Base-by-base conservation (phyloP, 225 moss, liverwort and hornwort species). In the Pleurozium schreberi region DNA sequence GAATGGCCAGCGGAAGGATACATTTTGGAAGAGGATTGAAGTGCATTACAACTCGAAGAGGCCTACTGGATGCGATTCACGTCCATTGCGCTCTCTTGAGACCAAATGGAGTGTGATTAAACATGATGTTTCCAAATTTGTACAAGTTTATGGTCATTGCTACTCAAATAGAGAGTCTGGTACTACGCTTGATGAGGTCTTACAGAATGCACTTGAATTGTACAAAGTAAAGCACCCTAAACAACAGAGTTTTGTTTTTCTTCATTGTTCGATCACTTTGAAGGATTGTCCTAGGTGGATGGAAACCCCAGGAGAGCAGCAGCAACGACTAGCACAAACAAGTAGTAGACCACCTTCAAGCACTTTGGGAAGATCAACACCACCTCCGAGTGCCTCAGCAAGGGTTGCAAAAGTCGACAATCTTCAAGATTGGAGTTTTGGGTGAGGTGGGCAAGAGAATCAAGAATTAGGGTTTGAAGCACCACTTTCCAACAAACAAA, bases 161-260 rank as follows among this genome's bases (percentile, higher is more conserved):
- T n/a, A 22, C 0, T 1, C 1, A 21, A 12, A 38, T 12, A 36
- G 6, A 12, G n/a, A n/a, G 12, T 67, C 7, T n/a, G 4, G n/a
- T 22, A 38, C n/a, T 38, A 38, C 12, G 1, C 22, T 67, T 6
- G 67, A 67, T 9, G 65, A 65, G 2, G 34, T n/a, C n/a, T n/a
- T n/a, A n/a, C n/a, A n/a, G n/a, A n/a, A n/a, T n/a, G n/a, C n/a
- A n/a, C n/a, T n/a, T 11, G 67, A 67, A 7, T n/a, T n/a, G n/a
- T 67, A 21, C 3, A n/a, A 67, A n/a, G 22, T n/a, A 6, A n/a
- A 67, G n/a, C n/a, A 67, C 11, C 12, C n/a, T 19, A 21, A 34
- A 22, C 12, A 67, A 5, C 22, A 38, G 2, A 12, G 6, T 67
- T 67, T 67, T 67, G 2, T 8, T 66, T 66, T 67, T n/a, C 21